Base-by-base conservation (phyloP, 139 green algal genomes). In the Chlorella ohadii region DNA sequence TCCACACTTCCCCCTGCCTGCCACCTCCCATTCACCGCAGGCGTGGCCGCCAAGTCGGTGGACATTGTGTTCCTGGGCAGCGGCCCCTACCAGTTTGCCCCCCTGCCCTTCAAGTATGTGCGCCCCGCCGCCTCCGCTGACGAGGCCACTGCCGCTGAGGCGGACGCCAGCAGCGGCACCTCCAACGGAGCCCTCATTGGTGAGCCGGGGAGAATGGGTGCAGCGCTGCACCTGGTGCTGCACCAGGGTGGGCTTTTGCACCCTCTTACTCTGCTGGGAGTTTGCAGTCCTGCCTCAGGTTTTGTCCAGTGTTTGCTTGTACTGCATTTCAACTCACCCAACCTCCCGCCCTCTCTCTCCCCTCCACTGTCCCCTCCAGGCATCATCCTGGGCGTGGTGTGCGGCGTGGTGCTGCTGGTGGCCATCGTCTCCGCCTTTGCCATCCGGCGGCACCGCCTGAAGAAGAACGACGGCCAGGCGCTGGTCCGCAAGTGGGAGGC, bases 11-110 rank as follows among this genome's bases (percentile, higher is more conserved):
- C n/a, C 12, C 70, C 20, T 13, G 20, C 3, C 20, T 56, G 13
- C 20, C 70, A 34, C n/a, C n/a, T n/a, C n/a, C n/a, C n/a, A n/a
- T n/a, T 38, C 0, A 19, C 47, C 20, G n/a, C 72, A 79, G 72
- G 72, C 47, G 15, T 66, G 47, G 47, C 47, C 20, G 47, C 55
- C 20, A 17, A 33, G 47, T 16, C 33, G 6, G 55, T 61, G 1
- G 55, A 81, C 33, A 72, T 82, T 22, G 28, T 82, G 13, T 72
- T 39, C 57, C 57, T 82, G 17, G 76, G 76, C 76, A 72, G 59
- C 59, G 76, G 76, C 36, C 27, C 47, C 23, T 82, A 38, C 12
- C 19, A 38, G 20, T 72, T 82, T n/a, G 12, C 57, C 0, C 36
- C 76, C 7, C 57, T 82, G 59, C 36, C 59, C 11, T 39, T 64